Evolutionary conservation across 2,329 filamentous ascomycete genomes (phyloP), one percentile per base, ranked within the genome.

Genomic region (Aaosphaeria pasadenensis): DNA sequence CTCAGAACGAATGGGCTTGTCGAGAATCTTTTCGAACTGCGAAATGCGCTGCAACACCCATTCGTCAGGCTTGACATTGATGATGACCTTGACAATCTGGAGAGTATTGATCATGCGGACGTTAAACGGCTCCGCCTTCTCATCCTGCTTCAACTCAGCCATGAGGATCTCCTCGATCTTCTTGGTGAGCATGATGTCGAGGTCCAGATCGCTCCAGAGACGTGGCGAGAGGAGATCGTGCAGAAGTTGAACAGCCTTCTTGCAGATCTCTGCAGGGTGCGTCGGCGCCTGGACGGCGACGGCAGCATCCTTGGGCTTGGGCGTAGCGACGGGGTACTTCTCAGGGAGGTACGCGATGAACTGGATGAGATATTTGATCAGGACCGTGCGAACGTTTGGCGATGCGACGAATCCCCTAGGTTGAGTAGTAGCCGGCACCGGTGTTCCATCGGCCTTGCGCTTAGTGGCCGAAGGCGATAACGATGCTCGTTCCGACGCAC

Each of bases 321-420:
- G 42, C 61, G 61, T 58, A 38, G 66, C 84, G 24, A 91, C 81
- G 17, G 85, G 85, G 66, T 88, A 96, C 32, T 91, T 84, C 70
- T 97, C 94, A 13, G 88, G 87, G 24, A 96, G 78, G 44, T 90
- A 88, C 1, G 91, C 91, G 58, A 97, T 96, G 70, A 97, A 97
- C 51, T 94, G 89, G 30, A 97, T 88, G 31, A 99, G 81, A 63
- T 97, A 99, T 71, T 96, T 96, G 42, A 96, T 81, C 76, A 99
- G 87, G 69, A 90, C 87, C 39, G 85, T 81, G 17, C 91, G 83
- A 46, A 88, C 83, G 1, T 81, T 68, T 1, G 80, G 67, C 13
- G 58, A 63, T 11, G 74, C 74, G 28, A 76, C 71, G 47, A 71
- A 73, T 6, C 62, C 60, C 43, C 61, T 68, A 1, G 55, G 47